Base-by-base conservation (phyloP, 345 rosid species). In the Citrus reticulata region DNA sequence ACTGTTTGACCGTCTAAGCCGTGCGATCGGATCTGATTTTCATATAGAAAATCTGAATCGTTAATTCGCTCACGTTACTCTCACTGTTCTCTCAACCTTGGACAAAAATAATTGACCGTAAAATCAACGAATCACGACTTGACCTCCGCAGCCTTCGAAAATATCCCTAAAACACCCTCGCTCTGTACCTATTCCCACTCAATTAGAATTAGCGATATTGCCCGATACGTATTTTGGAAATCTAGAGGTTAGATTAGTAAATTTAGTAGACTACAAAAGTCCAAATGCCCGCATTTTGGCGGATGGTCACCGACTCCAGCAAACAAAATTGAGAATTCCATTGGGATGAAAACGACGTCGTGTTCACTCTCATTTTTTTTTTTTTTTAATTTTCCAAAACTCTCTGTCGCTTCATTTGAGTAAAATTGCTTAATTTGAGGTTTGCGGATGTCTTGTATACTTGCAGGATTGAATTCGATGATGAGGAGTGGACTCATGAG, bases 401-500 rank as follows among this genome's bases (percentile, higher is more conserved):
- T 32, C 16, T 3, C 51, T 6, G 7, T 2, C 25, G 2, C 46
- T 75, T 62, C 49, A 1, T 19, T 19, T 7, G 16, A 25, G 8
- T 3, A 25, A 59, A 59, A 39, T 40, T 42, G 16, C 30, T 19
- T 65, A 49, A 67, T 55, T 29, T 20, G 49, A 29, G 54, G 40
- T 32, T 65, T 62, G 17, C 51, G 17, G 17, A 46, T 46, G 17
- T 13, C 4, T 17, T 34, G 24, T 57, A 58, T 39, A 68, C 17
- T 67, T 82, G 7, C 87, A 88, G 94, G 85, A 79, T 84, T 8
- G 88, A 83, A 54, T 54, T 54, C 55, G 78, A 74, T 54, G 76
- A 78, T 39, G 85, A 80, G 34, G 80, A 80, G 39, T 81, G 92
- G 97, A 88, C 27, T 19, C 46, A 80, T 68, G 87, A 85, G 82